Percentiles rank a stretch among this genome's conserved stretches.
Conservation (phyloP, 2,329 filamentous ascomycete species). For the Fusarium continuum region DNA sequence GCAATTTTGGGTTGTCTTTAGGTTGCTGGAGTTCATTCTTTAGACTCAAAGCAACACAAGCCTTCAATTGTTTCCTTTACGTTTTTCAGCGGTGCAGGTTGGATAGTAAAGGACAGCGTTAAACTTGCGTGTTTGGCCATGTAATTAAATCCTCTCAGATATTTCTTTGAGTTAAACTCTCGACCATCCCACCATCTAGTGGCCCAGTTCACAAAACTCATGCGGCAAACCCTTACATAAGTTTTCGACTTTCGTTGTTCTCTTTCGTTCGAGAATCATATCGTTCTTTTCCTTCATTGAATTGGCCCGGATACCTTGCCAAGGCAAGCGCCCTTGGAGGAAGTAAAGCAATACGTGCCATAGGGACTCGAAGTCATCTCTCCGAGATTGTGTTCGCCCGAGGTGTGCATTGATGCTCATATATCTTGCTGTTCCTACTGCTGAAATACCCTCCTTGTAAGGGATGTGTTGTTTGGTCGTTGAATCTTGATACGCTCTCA, state of each 20-base stretch:
- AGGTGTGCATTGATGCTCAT: slow-evolving; percentile 7
- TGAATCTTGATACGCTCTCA: slow-evolving; percentile 98
- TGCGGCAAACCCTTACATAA: slow-evolving; percentile 1
- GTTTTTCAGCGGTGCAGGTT: too few relatives aligned
- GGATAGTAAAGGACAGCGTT: too few relatives aligned
- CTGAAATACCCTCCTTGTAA: background rate
- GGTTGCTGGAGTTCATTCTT: slow-evolving; percentile 64
- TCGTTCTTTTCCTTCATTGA: background rate
- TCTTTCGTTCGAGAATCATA: slow-evolving; percentile 4
- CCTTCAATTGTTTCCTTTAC: too few relatives aligned
- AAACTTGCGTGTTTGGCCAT: too few relatives aligned
- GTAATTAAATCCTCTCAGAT: too few relatives aligned
- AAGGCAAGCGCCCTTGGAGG: slow-evolving; percentile 1
- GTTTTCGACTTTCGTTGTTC: background rate
- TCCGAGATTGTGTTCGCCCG: background rate
- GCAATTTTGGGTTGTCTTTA: slow-evolving; percentile 43
- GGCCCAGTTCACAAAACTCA: background rate
- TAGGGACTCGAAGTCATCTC: slow-evolving; percentile 4
- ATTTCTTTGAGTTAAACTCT: too few relatives aligned
- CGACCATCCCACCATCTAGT: too few relatives aligned
- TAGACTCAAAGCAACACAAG: too few relatives aligned
- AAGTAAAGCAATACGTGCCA: slow-evolving; percentile 1
- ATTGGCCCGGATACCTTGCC: slow-evolving; percentile 4
- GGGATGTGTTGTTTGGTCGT: slow-evolving; percentile 83
- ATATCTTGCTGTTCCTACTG: background rate